A percentile compares a stretch with the other conserved stretches of the same genome.
These are phyloP conservation scores for Botrytis aclada DNA, from an alignment of 2,329 filamentous ascomycete species.

Conservation along the genomic window DNA sequence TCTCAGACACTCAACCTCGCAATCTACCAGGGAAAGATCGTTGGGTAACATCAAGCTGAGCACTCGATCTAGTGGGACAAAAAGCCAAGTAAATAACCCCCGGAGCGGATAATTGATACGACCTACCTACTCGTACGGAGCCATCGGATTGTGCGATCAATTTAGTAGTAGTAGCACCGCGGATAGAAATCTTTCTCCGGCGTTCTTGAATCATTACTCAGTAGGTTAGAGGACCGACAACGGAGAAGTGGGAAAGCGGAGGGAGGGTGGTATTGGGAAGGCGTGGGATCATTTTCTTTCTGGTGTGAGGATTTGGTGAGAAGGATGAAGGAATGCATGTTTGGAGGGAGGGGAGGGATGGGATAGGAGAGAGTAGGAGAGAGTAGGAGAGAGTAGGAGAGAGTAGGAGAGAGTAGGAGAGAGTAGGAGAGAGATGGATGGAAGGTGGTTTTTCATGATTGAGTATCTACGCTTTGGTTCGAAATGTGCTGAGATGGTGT, in stretches of 20 bases:
- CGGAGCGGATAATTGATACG: background rate
- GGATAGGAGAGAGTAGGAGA: background rate
- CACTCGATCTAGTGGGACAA: background rate
- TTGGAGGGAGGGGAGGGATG: background rate
- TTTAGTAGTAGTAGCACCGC: background rate
- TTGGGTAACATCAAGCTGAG: background rate
- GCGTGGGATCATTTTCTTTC: background rate
- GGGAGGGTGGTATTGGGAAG: background rate
- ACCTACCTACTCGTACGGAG: too few species aligned
- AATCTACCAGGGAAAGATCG: background rate
- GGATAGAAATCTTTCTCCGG: background rate
- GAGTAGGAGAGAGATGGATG: background rate
- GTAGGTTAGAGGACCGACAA: background rate
- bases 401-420: background rate
- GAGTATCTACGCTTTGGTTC: background rate
- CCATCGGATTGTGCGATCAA: background rate
- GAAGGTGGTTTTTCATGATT: background rate
- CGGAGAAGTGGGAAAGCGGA: background rate
- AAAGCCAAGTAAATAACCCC: background rate
- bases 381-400: too few species aligned
- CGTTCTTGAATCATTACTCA: background rate
- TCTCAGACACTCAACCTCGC: background rate
- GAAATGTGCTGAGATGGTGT: background rate
- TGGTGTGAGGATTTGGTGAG: background rate
- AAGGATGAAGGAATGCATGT: conserved; percentile 1